phyloP scores from a whole-genome alignment of 495 filamentous ascomycete genomes.

The Aspergillus saccharolyticus region DNA sequence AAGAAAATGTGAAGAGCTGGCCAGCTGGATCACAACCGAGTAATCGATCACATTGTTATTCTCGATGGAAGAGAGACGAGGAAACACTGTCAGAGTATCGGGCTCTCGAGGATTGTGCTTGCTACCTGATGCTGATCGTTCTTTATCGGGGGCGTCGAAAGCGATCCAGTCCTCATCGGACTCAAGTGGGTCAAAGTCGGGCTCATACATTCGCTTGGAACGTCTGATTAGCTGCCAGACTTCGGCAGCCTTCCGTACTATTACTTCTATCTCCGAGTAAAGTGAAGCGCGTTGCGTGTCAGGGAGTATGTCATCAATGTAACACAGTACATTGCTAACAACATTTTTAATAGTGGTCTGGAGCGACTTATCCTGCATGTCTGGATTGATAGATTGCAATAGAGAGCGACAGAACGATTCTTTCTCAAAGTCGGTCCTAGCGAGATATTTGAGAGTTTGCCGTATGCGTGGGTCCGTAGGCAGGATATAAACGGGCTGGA shows the following conservation, averaged over 20 bases:
- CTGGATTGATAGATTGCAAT: neutral
- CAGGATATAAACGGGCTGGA: conserved; percentile 1
- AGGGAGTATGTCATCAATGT: neutral
- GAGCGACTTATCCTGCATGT: neutral
- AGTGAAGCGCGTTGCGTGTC: neutral
- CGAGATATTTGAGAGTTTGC: neutral
- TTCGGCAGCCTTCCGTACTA: neutral
- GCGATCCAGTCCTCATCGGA: too few species aligned
- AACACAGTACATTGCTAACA: neutral
- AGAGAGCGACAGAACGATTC: conserved; percentile 2
- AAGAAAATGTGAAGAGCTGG: too few species aligned
- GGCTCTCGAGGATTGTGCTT: too few species aligned
- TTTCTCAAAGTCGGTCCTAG: neutral
- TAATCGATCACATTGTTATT: too few species aligned
- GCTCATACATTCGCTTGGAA: conserved; percentile 1
- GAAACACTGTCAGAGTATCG: too few species aligned
- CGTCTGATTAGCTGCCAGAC: neutral
- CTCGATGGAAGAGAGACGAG: too few species aligned
- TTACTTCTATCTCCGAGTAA: neutral
- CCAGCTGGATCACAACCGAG: too few species aligned
- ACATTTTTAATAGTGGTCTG: neutral
- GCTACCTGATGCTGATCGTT: too few species aligned
- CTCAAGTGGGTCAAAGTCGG: neutral
- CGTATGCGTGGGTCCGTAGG: neutral
- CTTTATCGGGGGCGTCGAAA: too few species aligned